A percentile compares a stretch with the other conserved stretches of the same genome.
phyloP scores from a whole-genome alignment of 2,329 filamentous ascomycete genomes.

The Davidsoniella neocaledoniae region DNA sequence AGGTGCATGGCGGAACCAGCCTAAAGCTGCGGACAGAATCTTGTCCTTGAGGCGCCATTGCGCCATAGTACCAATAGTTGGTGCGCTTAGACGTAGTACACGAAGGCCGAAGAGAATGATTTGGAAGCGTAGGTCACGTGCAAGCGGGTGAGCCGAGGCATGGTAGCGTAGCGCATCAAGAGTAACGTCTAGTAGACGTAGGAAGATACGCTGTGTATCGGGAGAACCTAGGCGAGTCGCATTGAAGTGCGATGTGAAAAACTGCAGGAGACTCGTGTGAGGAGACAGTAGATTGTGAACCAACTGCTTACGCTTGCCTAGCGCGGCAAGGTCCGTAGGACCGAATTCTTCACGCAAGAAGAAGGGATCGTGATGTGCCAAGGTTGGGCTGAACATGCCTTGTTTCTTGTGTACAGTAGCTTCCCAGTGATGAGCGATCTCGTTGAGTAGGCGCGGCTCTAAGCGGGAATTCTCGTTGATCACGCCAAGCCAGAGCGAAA shows the following conservation, averaged over 20 bases:
- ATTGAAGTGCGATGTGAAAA: constrained; percentile 88
- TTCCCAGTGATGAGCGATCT: constrained; percentile 87
- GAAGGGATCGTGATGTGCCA: constrained; percentile 72
- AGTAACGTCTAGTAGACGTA: constrained; percentile 64
- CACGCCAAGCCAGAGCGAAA: constrained; percentile 90
- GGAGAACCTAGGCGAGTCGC: constrained; percentile 72
- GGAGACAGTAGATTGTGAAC: constrained; percentile 74
- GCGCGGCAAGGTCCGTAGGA: constrained; percentile 62
- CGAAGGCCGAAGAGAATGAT: constrained; percentile 68
- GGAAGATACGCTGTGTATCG: constrained; percentile 66
- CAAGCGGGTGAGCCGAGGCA: constrained; percentile 50
- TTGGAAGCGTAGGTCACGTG: constrained; percentile 82
- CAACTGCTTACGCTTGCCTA: constrained; percentile 59
- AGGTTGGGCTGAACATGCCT: constrained; percentile 62
- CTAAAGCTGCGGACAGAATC: constrained; percentile 68
- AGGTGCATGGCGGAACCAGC: constrained; percentile 73
- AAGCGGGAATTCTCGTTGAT: constrained; percentile 89
- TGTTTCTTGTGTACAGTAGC: constrained; percentile 57
- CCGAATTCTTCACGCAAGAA: constrained; percentile 84
- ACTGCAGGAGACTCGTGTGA: constrained; percentile 71
- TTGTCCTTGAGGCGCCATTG: constrained; percentile 80
- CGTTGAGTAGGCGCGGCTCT: constrained; percentile 68
- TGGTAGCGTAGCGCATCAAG: constrained; percentile 44
- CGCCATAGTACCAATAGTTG: constrained; percentile 39
- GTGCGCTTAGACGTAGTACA: constrained; percentile 54